Base-by-base conservation (phyloP, 257 asterid genomes). In the Fraxinus pennsylvanica region DNA sequence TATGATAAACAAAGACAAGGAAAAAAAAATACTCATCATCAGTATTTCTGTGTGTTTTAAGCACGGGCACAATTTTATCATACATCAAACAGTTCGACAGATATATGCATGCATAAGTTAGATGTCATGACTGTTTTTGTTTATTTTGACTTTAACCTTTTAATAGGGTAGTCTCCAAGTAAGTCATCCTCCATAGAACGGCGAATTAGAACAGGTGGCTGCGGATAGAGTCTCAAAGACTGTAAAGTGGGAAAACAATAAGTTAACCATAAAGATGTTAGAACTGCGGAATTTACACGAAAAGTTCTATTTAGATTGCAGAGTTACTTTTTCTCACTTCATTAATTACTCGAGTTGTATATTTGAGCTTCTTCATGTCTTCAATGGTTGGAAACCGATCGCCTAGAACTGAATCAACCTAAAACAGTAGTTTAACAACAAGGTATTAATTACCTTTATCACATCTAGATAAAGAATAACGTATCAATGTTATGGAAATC, bases 161-260 rank as follows among this genome's bases (percentile, higher is more conserved):
- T 89, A 43, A 93, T 91, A 14, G 94, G 96, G 88, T 95, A 95
- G 77, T 88, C 81, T 70, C 98, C 99, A 29, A 95, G 94, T 74
- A 89, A 73, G 47, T 93, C 98, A 72, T 89, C 86, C 57, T 83
- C 97, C 76, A 95, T 84, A 75, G 99, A 91, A 45, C 99, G 99
- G 13, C 99, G 98, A 83, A 95, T 93, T 87, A 95, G 75, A 80
- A 95, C 98, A 22, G 99, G 99, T 61, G 99, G 99, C 79, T 95
- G 98, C 22, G 99, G 99, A 71, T 95, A 93, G 79, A 93, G 97
- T 84, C 99, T 91, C 87, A 95, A 81, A 75, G 99, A 93, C 99
- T 93, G 93, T 85, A 82, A 79, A 79, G 41, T 61, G 38, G 61
- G 63, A 80, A 21, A 72, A 57, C 13, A 50, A 39, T 61, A 76